Conservation (phyloP, 352 stramenopile species). For the Pythium biforme region DNA sequence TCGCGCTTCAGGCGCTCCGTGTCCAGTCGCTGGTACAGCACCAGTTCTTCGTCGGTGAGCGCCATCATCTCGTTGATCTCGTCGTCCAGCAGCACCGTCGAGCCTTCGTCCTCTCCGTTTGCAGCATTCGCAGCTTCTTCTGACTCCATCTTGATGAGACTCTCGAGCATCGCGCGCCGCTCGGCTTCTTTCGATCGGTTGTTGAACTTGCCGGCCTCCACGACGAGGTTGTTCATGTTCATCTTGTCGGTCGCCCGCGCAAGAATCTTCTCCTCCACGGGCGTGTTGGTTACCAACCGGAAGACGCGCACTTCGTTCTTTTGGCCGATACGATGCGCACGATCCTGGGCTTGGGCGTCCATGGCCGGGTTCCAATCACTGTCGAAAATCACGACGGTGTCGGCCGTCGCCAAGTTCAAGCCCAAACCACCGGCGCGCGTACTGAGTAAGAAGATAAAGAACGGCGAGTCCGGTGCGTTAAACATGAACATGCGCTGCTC, state of each 20-base stretch:
- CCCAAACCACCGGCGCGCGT: constrained; percentile 97
- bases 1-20: constrained; percentile 59
- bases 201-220: constrained; percentile 89
- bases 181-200: constrained; percentile 86
- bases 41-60: constrained; percentile 80
- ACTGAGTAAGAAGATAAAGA: constrained; percentile 97
- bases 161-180: constrained; percentile 81
- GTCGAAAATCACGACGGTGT: constrained; percentile 99
- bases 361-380: constrained; percentile 99
- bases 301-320: constrained; percentile 91
- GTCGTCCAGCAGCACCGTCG: constrained; percentile 73
- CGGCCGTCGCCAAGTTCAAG: constrained; percentile 97
- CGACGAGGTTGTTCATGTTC: constrained; percentile 91
- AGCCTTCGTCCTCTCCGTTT: constrained; percentile 60
- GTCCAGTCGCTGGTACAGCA: constrained; percentile 76
- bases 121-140: constrained; percentile 73
- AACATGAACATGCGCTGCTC: constrained; percentile 98
- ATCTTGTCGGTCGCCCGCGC: constrained; percentile 88
- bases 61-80: constrained; percentile 91
- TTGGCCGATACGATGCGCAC: constrained; percentile 90
- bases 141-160: constrained; percentile 87
- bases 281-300: constrained; percentile 81
- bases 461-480: constrained; percentile 89
- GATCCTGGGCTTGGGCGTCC: constrained; percentile 91
- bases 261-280: constrained; percentile 89